Evolutionary conservation across 2,329 filamentous ascomycete species (phyloP).

Genomic region (Fusarium sp.): DNA sequence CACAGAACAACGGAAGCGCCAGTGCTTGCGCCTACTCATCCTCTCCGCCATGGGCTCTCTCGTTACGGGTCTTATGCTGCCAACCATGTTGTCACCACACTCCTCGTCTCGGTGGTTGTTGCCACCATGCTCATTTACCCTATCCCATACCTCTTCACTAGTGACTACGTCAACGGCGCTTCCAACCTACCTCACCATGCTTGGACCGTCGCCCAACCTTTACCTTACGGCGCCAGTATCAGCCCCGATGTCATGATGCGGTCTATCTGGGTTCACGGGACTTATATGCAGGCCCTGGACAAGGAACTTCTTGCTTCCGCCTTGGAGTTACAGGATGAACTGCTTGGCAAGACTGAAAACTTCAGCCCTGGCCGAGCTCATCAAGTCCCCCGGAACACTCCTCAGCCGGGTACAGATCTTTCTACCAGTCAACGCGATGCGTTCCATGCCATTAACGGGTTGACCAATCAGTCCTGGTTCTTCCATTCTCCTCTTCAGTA

Average conservation of each 20-base stretch:
- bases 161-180: slow-evolving; percentile 75
- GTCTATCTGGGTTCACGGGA: slow-evolving; percentile 83
- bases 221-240: slow-evolving; percentile 61
- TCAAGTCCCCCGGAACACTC: slow-evolving; percentile 42
- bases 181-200: slow-evolving; percentile 81
- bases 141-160: slow-evolving; percentile 78
- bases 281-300: slow-evolving; percentile 81
- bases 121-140: slow-evolving; percentile 79
- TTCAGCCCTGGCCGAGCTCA: slow-evolving; percentile 60
- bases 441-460: slow-evolving; percentile 68
- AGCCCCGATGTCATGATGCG: slow-evolving; percentile 81
- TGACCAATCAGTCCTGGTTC: slow-evolving; percentile 75
- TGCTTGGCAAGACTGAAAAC: slow-evolving; percentile 70
- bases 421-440: slow-evolving; percentile 61
- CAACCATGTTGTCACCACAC: slow-evolving; percentile 77
- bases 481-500: slow-evolving; percentile 87
- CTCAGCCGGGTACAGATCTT: slow-evolving; percentile 50
- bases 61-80: slow-evolving; percentile 77
- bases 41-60: slow-evolving; percentile 71
- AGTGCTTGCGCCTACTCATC: slow-evolving; percentile 70
- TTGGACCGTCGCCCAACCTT: slow-evolving; percentile 79
- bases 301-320: slow-evolving; percentile 72
- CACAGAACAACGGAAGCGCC: slow-evolving; percentile 79
- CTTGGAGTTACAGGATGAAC: slow-evolving; percentile 74
- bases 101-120: slow-evolving; percentile 78